Conservation (phyloP, 1,284 basidiomycete species). For the Rhodotorula sp. region DNA sequence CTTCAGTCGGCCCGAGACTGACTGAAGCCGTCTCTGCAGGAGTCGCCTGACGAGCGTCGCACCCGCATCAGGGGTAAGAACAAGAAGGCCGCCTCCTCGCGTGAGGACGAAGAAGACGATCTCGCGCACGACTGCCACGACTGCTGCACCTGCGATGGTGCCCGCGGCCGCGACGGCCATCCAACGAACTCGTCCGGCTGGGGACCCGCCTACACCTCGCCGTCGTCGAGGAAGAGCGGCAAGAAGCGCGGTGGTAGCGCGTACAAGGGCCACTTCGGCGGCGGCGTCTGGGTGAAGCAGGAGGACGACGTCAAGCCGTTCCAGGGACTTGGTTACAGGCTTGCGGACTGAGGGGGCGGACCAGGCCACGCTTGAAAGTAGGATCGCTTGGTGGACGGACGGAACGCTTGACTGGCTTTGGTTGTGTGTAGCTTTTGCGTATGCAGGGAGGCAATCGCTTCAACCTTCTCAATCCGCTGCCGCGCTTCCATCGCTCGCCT, state of each 20-base stretch:
- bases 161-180: not conserved
- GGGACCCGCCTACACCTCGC: not conserved
- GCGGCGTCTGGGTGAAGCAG: slow-evolving; percentile 1
- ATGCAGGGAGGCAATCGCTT: not conserved
- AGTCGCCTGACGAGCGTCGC: not conserved
- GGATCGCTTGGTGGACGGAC: not conserved
- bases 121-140: not conserved
- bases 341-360: not conserved
- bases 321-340: not conserved
- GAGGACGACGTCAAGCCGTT: slow-evolving; percentile 8
- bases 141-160: not conserved
- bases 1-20: no score
- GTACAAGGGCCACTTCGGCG: not conserved
- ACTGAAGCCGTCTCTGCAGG: not conserved
- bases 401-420: not conserved
- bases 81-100: not conserved
- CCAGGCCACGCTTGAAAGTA: not conserved
- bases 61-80: not conserved
- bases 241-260: not conserved
- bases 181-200: not conserved
- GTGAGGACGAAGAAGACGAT: not conserved
- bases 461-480: not conserved
- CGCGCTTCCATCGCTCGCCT: not conserved
- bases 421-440: not conserved
- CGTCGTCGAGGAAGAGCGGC: not conserved